Base-by-base conservation (phyloP, 23 red algal genomes). In the Gracilaria caudata region DNA sequence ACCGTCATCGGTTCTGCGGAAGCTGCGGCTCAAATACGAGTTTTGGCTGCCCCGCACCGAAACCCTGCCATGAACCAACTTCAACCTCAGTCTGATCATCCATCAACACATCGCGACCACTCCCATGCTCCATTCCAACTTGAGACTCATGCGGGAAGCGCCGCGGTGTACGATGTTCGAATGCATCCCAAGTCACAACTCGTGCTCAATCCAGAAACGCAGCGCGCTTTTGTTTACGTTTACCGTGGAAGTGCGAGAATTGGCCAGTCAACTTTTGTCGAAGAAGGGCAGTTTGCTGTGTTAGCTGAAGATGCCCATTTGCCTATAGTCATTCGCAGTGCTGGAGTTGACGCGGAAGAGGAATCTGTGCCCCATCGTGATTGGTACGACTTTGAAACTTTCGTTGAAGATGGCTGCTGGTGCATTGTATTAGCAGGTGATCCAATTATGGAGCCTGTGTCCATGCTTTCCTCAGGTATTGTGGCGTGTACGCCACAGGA, bases 111-210 rank as follows among this genome's bases (percentile, higher is more conserved):
- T 10, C 70, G 24, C 70, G 19, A 75, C n/a, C 21, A 49, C 19
- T 49, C 70, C 26, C 38, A 75, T 11, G 14, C 82, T 57, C 17
- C 79, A n/a, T 41, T 73, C 21, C 60, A 86, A 23, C 82, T 86
- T 20, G 64, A 86, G 40, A 86, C 82, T 68, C 39, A 55, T 30
- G 82, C 82, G 17, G 82, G 82, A 73, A 56, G 60, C 23, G 82
- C 82, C 29, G 82, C 82, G 20, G 82, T 86, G 20, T 86, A 86
- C 51, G 82, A 86, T 28, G 65, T 86, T 73, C 39, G 66, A 68
- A 86, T 86, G 82, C 82, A 72, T 34, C 65, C 60, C 34, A 86
- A 86, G 65, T 86, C 82, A 34, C 82, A 86, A 30, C 65, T 86
- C 16, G 82, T 86, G 39, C 65, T 86, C 41, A 86, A 86, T 44